A percentile compares a stretch with the other conserved stretches of the same genome.
phyloP scores from a whole-genome alignment of 1,284 basidiomycete genomes.

The Apiotrichum siamense region DNA sequence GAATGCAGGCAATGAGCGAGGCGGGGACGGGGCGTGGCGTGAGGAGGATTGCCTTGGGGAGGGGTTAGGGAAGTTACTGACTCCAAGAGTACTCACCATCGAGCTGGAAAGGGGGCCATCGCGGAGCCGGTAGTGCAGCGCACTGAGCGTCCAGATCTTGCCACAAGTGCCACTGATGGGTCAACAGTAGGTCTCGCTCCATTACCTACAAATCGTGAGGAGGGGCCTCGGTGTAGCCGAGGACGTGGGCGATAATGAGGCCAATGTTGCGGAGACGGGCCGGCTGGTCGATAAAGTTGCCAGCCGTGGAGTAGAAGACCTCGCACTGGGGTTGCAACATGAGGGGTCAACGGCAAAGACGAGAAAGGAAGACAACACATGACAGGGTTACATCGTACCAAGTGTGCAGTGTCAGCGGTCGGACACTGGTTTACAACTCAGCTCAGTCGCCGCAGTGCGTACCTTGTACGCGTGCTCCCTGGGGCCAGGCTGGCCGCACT shows the following conservation, averaged over 20 bases:
- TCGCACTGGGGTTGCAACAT: constrained; percentile 5
- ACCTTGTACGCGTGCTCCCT: constrained; percentile 17
- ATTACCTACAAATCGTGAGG: constrained; percentile 10
- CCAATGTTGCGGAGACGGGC: constrained; percentile 1
- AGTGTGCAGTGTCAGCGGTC: neutral
- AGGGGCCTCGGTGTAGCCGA: constrained; percentile 4
- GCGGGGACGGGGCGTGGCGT: constrained; percentile 10
- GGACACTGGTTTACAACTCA: neutral
- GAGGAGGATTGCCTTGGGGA: constrained; percentile 19
- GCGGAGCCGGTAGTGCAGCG: constrained; percentile 16
- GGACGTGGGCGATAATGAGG: constrained; percentile 2
- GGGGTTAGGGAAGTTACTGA: neutral
- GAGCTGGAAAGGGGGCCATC: constrained; percentile 15
- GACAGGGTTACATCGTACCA: neutral
- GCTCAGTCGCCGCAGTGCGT: no score
- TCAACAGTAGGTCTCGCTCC: neutral
- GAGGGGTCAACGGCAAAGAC: neutral
- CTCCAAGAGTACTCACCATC: neutral
- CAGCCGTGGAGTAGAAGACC: constrained; percentile 14
- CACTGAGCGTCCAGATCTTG: constrained; percentile 15
- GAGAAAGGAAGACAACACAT: neutral
- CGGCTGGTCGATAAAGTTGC: constrained; percentile 7
- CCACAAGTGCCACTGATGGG: constrained; percentile 11
- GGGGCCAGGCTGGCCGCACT: constrained; percentile 15
- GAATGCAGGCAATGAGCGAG: constrained; percentile 3